Evolutionary conservation across 495 filamentous ascomycete species (phyloP).

Genomic region (Hyaloscypha variabilis): DNA sequence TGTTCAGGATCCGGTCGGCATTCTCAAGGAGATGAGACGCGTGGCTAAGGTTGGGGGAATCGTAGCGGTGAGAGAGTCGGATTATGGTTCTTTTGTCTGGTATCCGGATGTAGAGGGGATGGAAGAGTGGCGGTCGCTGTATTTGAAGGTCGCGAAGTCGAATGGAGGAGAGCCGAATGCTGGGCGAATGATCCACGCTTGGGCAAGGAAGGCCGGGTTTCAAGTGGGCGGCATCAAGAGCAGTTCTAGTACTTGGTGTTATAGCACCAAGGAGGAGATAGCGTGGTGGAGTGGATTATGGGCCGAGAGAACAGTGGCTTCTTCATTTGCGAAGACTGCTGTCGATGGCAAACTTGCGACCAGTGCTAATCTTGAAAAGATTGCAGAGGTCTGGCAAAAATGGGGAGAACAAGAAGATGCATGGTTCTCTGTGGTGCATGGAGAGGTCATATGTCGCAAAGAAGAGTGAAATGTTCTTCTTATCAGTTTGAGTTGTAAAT

Average conservation of each 20-base stretch:
- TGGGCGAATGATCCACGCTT: constrained; percentile 49
- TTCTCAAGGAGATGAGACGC: constrained; percentile 51
- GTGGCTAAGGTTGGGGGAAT: constrained; percentile 54
- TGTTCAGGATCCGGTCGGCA: constrained; percentile 43
- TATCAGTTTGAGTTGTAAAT: not conserved
- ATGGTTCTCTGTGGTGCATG: constrained; percentile 55
- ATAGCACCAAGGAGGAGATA: constrained; percentile 43
- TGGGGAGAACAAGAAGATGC: constrained; percentile 50
- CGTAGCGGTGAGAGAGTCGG: constrained; percentile 52
- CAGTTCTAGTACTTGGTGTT: constrained; percentile 48
- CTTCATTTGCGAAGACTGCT: constrained; percentile 42
- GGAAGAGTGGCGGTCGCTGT: constrained; percentile 42
- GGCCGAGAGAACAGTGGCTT: constrained; percentile 44
- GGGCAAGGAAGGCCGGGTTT: constrained; percentile 54
- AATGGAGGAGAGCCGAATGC: constrained; percentile 54
- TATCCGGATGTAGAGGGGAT: constrained; percentile 49
- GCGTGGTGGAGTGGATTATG: constrained; percentile 48
- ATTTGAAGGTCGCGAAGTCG: constrained; percentile 38
- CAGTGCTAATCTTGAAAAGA: constrained; percentile 44
- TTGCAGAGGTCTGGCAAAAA: constrained; percentile 44
- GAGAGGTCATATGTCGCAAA: constrained; percentile 56
- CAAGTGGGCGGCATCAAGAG: constrained; percentile 35
- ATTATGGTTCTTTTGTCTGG: constrained; percentile 45
- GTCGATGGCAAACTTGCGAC: constrained; percentile 42
- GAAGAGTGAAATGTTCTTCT: constrained; percentile 26